Base-by-base conservation (phyloP, 371 early-diverging fungal genomes). In the Apophysomyces elegans region DNA sequence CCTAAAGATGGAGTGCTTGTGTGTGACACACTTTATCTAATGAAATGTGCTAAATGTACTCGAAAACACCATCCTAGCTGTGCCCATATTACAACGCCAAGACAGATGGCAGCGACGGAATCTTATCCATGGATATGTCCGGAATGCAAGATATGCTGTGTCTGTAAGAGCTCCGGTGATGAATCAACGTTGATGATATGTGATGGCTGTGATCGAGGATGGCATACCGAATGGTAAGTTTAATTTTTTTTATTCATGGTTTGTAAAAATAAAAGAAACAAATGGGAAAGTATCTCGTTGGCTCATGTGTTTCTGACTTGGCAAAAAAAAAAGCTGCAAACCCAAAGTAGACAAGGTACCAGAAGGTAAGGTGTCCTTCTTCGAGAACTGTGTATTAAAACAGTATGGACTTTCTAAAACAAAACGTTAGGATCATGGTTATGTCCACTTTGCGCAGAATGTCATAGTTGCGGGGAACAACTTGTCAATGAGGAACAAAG, bases 121-220 rank as follows among this genome's bases (percentile, higher is more conserved):
- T 85, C 86, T 2, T 91, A 91, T 64, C 79, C 84, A 26, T 94
- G 94, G 94, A 75, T 83, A 35, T 94, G 94, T 70, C 84, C 85
- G 57, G 88, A 90, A 59, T 94, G 94, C 78, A 92, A 93, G 72
- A 73, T 83, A 36, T 92, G 93, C 61, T 81, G 75, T 37, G 81
- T 83, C 0, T 91, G 91, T 65, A 57, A 82, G 56, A 72, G 75
- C 37, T 79, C 84, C 7, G 90, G 88, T 6, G 87, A 91, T 63
- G 91, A 91, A 63, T 81, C 82, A 6, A 84, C 85, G n/a, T 60
- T 93, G 37, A 65, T 92, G 69, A 85, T 93, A 41, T 93, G 91
- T 69, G 93, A 93, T 73, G 86, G 83, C 5, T 93, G 93, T 75
- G 93, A 93, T 65, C 81, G 89, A 56, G 89, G 86, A 36, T 89